These are phyloP conservation scores for Vitis rupestris DNA, from an alignment of 164 flowering plant species.

Conservation along the genomic window DNA sequence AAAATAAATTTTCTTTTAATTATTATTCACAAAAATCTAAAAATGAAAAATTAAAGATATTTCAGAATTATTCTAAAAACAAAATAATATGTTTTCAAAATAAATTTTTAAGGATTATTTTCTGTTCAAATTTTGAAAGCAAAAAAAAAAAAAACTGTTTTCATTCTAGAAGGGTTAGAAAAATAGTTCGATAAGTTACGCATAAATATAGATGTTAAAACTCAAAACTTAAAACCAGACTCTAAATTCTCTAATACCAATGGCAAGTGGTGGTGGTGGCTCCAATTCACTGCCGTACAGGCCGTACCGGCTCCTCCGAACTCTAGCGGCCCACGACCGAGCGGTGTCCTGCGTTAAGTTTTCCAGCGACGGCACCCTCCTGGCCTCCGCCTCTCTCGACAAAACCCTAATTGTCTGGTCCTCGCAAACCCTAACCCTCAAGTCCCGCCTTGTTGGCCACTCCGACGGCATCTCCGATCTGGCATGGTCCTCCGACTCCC, in stretches of 20 bases:
- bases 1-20: too few species aligned
- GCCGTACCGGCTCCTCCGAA: constrained; percentile 58
- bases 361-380: constrained; percentile 79
- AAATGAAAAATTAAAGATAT: too few species aligned
- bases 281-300: constrained; percentile 34
- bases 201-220: not conserved
- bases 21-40: too few species aligned
- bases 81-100: too few species aligned
- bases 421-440: constrained; percentile 42
- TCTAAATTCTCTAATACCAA: not conserved
- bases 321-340: constrained; percentile 55
- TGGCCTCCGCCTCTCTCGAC: constrained; percentile 94
- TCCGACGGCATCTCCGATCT: constrained; percentile 84
- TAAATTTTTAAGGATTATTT: too few species aligned
- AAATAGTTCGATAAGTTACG: too few species aligned
- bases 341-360: constrained; percentile 91
- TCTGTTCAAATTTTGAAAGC: too few species aligned
- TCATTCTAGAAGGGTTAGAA: too few species aligned
- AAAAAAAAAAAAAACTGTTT: too few species aligned
- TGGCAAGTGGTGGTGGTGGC: constrained; percentile 28
- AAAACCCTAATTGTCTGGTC: constrained; percentile 76
- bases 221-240: not conserved
- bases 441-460: constrained; percentile 69
- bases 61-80: too few species aligned
- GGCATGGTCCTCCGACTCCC: constrained; percentile 95